Base-by-base conservation (phyloP, 495 filamentous ascomycete genomes). In the Staphylotrichum longicolle region DNA sequence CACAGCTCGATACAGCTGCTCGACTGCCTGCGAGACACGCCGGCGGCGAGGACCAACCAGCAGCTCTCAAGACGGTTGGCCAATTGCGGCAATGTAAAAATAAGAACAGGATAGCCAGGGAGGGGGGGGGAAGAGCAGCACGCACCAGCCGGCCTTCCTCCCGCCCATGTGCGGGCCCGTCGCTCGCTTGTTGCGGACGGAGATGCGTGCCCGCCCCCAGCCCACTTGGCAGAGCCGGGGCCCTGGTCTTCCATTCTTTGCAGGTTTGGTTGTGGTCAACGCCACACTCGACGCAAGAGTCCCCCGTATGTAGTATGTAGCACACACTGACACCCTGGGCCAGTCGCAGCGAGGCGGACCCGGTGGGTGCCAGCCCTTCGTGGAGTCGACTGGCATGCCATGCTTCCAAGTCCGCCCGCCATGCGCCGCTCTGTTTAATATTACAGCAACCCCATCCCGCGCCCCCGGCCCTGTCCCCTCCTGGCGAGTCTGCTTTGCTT, bases 261-360 rank as follows among this genome's bases (percentile, higher is more conserved):
- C 64, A 67, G 58, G 61, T 58, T 62, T 51, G 47, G 54, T 61
- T 12, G n/a, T 33, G 41, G 39, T 52, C 67, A 53, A 67, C 64
- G 64, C 67, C 67, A 67, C 67, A 60, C 62, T 69, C 53, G 61
- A 61, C 49, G 62, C 54, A 41, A 66, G 46, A 60, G 44, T 48
- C 45, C 20, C 20, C 20, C 20, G 20, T 27, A 27, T 27, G 20
- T 27, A 27, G 20, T 27, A 27, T 27, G 20, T 27, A 27, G 35
- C 42, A 56, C 61, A 47, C 48, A 32, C 51, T 34, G 32, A 34
- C 10, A 41, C 35, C 5, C 33, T 10, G 51, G 34, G 42, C 61
- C 57, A 57, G 56, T 54, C 34, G 47, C 57, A 47, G 53, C 60
- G 61, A 60, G 45, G 55, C 60, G 45, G 60, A 9, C 56, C 60